Base-by-base conservation (phyloP, 257 asterid species). In the Lycium ferocissimum region DNA sequence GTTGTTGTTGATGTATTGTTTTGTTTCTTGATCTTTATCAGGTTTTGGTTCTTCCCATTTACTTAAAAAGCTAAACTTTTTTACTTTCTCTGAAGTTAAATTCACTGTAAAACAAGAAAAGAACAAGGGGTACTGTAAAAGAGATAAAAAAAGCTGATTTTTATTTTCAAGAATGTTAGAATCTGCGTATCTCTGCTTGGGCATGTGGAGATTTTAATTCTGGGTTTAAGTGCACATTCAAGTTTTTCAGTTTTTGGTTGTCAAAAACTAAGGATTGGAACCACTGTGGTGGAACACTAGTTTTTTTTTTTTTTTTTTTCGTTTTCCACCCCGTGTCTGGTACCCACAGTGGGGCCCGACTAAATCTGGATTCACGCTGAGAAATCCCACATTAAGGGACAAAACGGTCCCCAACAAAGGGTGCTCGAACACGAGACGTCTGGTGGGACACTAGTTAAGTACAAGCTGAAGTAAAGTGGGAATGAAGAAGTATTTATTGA, bases 401-500 rank as follows among this genome's bases (percentile, higher is more conserved):
- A 38, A 69, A 37, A 11, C 17, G 51, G 9, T 70, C 45, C 45
- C 45, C 3, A 40, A 40, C 7, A 2, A 40, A 9, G 15, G 5
- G 35, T 33, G 79, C 9, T 70, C n/a, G 54, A 70, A 70, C 0
- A 1, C 8, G 35, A 70, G 33, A 40, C 54, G 33, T 70, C 6
- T 2, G 0, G 82, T 14, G 26, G 33, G 17, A 8, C 58, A 72
- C 12, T 7, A 53, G 82, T 76, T 22, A 7, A 51, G 65, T 51
- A 15, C 15, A 76, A 22, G 40, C 43, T 75, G 14, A 73, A 9
- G 65, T 78, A 14, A 26, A 78, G 49, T 78, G 49, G 49, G 65
- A 51, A 78, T 78, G 82, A 78, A 78, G 82, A 78, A 78, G 65
- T 78, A 78, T 78, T 1, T 78, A 33, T 33, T 53, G 3, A 51